These are phyloP conservation scores for Globisporangium cederbergense DNA, from an alignment of 352 stramenopile species.

Conservation along the genomic window DNA sequence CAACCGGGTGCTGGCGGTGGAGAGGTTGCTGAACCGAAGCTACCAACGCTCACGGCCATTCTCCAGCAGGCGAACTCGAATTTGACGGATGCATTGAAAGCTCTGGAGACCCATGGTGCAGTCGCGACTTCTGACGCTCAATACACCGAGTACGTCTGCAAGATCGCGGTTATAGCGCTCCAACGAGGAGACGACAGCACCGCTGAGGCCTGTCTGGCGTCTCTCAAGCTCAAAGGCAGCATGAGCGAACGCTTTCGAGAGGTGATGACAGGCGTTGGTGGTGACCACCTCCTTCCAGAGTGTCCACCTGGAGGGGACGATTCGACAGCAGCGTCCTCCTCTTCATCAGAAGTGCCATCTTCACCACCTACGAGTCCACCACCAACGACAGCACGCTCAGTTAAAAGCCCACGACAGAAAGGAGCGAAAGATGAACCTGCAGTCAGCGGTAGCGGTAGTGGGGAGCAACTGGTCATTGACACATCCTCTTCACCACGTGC, in stretches of 20 bases:
- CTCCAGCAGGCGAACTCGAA: conserved; percentile 33
- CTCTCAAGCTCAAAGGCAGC: conserved; percentile 41
- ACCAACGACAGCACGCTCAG: conserved; percentile 26
- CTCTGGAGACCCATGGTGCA: conserved; percentile 19
- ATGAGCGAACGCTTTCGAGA: conserved; percentile 39
- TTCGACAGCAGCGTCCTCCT: neutral
- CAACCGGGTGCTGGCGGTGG: conserved; percentile 7
- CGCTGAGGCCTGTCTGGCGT: conserved; percentile 27
- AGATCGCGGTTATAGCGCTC: conserved; percentile 27
- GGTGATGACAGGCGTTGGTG: conserved; percentile 26
- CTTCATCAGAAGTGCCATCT: neutral
- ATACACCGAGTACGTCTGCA: conserved; percentile 32
- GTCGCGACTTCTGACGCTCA: conserved; percentile 14
- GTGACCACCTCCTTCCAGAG: conserved; percentile 31
- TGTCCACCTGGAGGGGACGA: neutral
- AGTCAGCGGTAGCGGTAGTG: neutral
- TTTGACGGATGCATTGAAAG: conserved; percentile 24
- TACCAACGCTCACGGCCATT: conserved; percentile 35
- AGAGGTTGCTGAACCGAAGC: conserved; percentile 2
- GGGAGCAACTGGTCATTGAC: neutral
- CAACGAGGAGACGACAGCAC: conserved; percentile 9
- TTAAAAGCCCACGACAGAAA: conserved; percentile 29
- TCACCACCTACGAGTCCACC: conserved; percentile 9
- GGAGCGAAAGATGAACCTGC: conserved; percentile 6
- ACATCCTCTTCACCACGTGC: conserved; percentile 1